These are phyloP conservation scores for Hypoxylon crocopeplum DNA, from an alignment of 495 filamentous ascomycete species.

Conservation along the genomic window DNA sequence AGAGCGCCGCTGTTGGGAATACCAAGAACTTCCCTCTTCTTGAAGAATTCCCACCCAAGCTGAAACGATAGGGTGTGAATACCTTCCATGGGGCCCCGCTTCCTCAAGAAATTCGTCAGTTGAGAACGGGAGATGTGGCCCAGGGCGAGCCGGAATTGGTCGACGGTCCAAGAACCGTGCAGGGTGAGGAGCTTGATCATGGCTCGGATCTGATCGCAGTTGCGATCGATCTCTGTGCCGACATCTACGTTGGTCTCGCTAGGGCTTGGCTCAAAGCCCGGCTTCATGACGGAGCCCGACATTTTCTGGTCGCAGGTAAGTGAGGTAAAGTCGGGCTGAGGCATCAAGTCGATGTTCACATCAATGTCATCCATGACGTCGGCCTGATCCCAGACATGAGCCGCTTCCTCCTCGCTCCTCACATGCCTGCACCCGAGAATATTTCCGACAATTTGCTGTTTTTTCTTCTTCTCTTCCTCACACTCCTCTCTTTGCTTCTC, in stretches of 20 bases:
- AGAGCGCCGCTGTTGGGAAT: too few species aligned
- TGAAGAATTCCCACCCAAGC: constrained; percentile 33
- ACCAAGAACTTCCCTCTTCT: constrained; percentile 17
- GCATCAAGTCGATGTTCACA: constrained; percentile 1
- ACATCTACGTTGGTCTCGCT: too few species aligned
- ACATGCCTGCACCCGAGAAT: neutral
- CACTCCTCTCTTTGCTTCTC: neutral
- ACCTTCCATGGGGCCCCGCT: constrained; percentile 11
- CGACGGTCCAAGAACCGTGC: constrained; percentile 10
- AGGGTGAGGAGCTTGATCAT: constrained; percentile 19
- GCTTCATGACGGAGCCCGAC: constrained; percentile 7
- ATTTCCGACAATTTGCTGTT: neutral
- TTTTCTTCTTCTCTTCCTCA: neutral
- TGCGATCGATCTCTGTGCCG: constrained; percentile 15
- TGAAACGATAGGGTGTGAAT: neutral
- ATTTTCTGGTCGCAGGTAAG: neutral
- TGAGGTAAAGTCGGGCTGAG: neutral
- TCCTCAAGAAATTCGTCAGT: constrained; percentile 12
- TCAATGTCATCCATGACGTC: neutral
- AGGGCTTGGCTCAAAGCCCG: neutral
- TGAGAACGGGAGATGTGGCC: constrained; percentile 4
- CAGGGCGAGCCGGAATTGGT: constrained; percentile 18
- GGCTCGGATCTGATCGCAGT: constrained; percentile 31
- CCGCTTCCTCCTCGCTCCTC: neutral
- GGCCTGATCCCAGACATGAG: neutral